phyloP scores from a whole-genome alignment of 768 basidiomycete species.

The Flagelloscypha sp. region DNA sequence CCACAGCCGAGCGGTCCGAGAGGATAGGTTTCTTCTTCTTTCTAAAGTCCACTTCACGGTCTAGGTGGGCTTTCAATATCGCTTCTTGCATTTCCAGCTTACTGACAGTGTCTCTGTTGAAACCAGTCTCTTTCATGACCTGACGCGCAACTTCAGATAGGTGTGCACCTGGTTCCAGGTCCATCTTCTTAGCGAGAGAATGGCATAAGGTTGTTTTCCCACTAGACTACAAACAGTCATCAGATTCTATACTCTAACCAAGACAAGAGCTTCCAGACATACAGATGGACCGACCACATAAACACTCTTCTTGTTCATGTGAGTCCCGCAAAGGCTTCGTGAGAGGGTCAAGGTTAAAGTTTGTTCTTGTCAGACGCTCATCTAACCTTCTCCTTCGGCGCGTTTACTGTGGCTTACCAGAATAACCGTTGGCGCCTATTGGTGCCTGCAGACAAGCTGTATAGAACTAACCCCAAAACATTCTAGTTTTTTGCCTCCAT shows the following conservation, averaged over 20 bases:
- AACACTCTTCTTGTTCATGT: conserved; percentile 19
- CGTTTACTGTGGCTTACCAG: no score
- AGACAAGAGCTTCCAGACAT: conserved; percentile 13
- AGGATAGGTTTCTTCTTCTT: conserved; percentile 23
- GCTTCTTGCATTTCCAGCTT: conserved; percentile 53
- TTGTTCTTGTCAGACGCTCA: no score
- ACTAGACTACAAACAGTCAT: conserved; percentile 34
- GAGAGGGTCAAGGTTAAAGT: no score
- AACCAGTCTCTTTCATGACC: conserved; percentile 47
- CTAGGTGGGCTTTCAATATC: conserved; percentile 51
- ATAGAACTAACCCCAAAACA: no score
- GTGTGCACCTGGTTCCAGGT: conserved; percentile 24
- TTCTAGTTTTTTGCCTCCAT: conserved; percentile 17
- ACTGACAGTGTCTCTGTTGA: conserved; percentile 41
- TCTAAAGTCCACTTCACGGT: conserved; percentile 31
- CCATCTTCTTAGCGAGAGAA: conserved; percentile 36
- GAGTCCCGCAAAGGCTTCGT: no score
- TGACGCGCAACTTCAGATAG: conserved; percentile 56
- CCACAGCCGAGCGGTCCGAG: conserved; percentile 58
- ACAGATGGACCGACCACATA: conserved; percentile 50
- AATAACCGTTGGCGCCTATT: no score
- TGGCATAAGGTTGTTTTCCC: conserved; percentile 66
- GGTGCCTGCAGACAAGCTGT: no score
- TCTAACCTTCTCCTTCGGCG: no score
- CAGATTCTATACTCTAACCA: background rate